Percentiles rank a stretch among this genome's conserved stretches.
Evolutionary conservation across 257 asterid species (phyloP).

Genomic region (Oldenlandia corymbosa): DNA sequence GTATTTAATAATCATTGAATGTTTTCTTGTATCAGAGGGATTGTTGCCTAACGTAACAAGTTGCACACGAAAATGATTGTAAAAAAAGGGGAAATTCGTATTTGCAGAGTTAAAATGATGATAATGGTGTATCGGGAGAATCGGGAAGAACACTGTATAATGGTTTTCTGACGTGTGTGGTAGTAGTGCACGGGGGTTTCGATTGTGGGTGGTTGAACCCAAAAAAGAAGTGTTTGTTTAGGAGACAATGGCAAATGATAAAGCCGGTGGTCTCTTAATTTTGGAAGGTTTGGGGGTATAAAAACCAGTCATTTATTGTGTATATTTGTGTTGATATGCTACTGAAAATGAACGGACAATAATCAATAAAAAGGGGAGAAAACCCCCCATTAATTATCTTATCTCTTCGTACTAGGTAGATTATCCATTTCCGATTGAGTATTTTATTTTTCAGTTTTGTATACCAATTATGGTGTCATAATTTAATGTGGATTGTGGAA

Average conservation of each 20-base stretch:
- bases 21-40: too few species aligned
- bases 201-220: constrained; percentile 5
- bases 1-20: too few species aligned
- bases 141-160: background rate
- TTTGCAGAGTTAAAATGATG: too few species aligned
- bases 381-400: background rate
- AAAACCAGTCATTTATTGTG: too few species aligned
- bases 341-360: background rate
- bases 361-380: background rate
- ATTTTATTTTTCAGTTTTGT: background rate
- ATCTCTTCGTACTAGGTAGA: background rate
- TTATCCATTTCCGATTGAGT: background rate
- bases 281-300: background rate
- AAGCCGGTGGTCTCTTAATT: too few species aligned
- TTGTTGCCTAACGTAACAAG: too few species aligned
- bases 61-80: too few species aligned
- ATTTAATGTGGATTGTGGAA: background rate
- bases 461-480: background rate
- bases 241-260: background rate
- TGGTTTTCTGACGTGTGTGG: constrained; percentile 3
- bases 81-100: too few species aligned
- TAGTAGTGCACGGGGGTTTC: constrained; percentile 2
- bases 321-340: too few species aligned
- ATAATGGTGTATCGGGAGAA: background rate
- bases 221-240: background rate